Evolutionary conservation across 441 rosid genomes (phyloP).

Genomic region (Croton setiger): DNA sequence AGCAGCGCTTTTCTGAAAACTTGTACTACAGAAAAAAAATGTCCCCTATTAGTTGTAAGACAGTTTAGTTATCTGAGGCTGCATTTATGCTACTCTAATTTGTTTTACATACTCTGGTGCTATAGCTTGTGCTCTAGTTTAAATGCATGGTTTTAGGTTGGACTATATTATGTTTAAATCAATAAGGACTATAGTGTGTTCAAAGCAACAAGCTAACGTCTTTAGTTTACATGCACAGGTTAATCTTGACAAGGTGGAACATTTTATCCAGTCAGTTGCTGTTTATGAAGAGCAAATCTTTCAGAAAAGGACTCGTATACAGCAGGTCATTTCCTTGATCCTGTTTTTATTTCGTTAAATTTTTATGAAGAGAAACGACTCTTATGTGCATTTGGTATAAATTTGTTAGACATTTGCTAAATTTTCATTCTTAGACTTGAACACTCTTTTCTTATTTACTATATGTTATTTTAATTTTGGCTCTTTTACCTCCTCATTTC

Average conservation of each 20-base stretch:
- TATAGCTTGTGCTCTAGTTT: not conserved
- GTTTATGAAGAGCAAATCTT: slow-evolving; percentile 86
- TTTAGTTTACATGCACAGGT: slow-evolving; percentile 41
- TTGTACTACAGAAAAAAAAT: not conserved
- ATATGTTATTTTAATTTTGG: not conserved
- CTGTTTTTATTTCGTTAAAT: slow-evolving; percentile 7
- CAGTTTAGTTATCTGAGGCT: not conserved
- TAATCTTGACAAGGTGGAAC: slow-evolving; percentile 72
- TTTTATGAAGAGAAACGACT: not conserved
- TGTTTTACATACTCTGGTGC: not conserved
- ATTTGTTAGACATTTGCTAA: not conserved
- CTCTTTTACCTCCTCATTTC: not conserved
- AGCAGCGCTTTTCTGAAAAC: not conserved
- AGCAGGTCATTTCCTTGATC: slow-evolving; percentile 52
- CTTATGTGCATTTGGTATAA: not conserved
- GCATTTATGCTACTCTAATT: not conserved
- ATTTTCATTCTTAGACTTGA: not conserved
- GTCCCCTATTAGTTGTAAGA: not conserved
- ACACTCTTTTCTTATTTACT: not conserved
- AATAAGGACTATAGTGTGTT: not conserved
- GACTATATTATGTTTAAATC: too few relatives aligned
- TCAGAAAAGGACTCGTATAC: slow-evolving; percentile 90
- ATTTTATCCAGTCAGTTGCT: slow-evolving; percentile 82
- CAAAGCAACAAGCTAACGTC: not conserved
- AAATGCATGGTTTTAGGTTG: not conserved